These are phyloP conservation scores for Planoprotostelium fungivorum DNA, from an alignment of 78 protist genomes.

Conservation along the genomic window DNA sequence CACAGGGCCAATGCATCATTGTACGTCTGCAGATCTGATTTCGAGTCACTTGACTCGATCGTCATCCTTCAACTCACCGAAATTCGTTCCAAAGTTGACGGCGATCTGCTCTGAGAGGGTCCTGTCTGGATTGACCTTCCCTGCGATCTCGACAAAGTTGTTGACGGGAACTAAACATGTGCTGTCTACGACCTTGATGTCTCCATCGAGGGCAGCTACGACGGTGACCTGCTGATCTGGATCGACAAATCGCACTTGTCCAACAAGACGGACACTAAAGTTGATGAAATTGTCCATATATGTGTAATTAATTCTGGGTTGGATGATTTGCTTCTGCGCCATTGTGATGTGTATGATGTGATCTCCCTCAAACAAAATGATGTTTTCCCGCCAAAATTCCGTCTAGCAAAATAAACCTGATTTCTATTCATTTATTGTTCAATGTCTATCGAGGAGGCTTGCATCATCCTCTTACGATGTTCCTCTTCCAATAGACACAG, in stretches of 20 bases:
- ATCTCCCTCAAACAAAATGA: neutral
- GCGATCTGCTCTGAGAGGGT: neutral
- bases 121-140: neutral
- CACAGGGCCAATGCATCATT: neutral
- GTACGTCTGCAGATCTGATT: neutral
- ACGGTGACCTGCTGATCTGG: neutral
- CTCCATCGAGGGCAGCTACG: neutral
- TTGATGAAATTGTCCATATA: neutral
- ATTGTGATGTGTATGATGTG: neutral
- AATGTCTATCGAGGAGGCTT: too few relatives aligned
- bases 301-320: neutral
- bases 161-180: neutral
- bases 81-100: neutral
- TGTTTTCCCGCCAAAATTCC: conserved; percentile 1
- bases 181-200: neutral
- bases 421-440: too few relatives aligned
- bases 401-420: too few relatives aligned
- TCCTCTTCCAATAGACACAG: too few relatives aligned
- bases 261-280: neutral
- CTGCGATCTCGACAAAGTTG: neutral
- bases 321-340: neutral
- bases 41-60: neutral
- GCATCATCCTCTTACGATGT: too few relatives aligned
- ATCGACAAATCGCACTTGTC: neutral
- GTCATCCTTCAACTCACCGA: neutral